phyloP scores from a whole-genome alignment of 2,329 filamentous ascomycete genomes.

The Orbilia blumenaviensis region DNA sequence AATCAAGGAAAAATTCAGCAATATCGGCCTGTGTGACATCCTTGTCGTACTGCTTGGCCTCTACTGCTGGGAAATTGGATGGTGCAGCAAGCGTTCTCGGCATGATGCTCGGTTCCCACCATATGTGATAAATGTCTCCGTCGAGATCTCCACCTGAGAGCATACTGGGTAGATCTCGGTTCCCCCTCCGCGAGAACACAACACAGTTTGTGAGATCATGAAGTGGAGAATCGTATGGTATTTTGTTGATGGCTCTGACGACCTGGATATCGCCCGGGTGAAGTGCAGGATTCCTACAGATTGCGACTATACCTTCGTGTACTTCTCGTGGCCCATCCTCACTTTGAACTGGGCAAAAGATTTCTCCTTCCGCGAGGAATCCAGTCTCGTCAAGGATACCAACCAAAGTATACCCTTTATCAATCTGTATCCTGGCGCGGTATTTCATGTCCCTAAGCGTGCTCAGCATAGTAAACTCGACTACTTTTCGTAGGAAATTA shows the following conservation, averaged over 20 bases:
- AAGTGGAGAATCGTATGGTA: conserved; percentile 73
- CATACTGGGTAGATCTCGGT: conserved; percentile 78
- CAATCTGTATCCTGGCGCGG: conserved; percentile 76
- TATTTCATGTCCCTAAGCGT: conserved; percentile 80
- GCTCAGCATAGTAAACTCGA: conserved; percentile 75
- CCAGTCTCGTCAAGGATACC: conserved; percentile 85
- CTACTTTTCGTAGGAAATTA: conserved; percentile 72
- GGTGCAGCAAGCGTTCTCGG: conserved; percentile 65
- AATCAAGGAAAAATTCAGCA: conserved; percentile 80
- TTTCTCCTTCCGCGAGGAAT: conserved; percentile 71
- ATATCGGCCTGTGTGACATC: conserved; percentile 73
- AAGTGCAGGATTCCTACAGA: conserved; percentile 82
- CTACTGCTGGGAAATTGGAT: conserved; percentile 65
- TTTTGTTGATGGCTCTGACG: conserved; percentile 68
- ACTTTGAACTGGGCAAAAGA: conserved; percentile 71
- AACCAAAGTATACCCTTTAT: conserved; percentile 77
- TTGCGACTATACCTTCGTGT: conserved; percentile 65
- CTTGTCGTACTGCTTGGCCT: conserved; percentile 67
- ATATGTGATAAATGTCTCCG: conserved; percentile 81
- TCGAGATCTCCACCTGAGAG: conserved; percentile 84
- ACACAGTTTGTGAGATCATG: conserved; percentile 75
- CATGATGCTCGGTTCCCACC: conserved; percentile 72
- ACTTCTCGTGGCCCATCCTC: conserved; percentile 57
- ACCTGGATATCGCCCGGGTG: conserved; percentile 83
- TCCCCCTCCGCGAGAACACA: conserved; percentile 76